A percentile compares a stretch with the other conserved stretches of the same genome.
phyloP scores from a whole-genome alignment of 352 stramenopile species.

The Pythium utonaiense region DNA sequence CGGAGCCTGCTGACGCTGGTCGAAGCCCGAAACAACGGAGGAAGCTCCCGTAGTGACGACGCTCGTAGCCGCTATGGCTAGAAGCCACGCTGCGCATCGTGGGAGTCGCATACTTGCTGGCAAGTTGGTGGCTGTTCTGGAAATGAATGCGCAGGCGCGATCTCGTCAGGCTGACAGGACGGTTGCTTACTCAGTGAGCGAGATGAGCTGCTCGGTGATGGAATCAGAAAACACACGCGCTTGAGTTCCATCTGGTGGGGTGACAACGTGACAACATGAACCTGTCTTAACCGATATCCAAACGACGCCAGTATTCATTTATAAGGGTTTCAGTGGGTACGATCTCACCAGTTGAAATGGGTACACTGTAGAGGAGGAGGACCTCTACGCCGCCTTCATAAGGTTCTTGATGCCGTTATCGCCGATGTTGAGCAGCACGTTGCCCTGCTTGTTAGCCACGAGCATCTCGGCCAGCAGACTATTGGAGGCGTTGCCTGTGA shows the following conservation, averaged over 20 bases:
- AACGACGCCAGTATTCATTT: conserved; percentile 3
- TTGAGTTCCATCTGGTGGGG: neutral
- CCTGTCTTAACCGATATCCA: neutral
- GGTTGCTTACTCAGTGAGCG: too few relatives aligned
- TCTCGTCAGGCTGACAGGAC: too few relatives aligned
- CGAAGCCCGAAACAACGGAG: neutral
- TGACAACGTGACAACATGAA: conserved; percentile 1
- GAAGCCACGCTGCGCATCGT: neutral
- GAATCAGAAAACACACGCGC: conserved; percentile 5
- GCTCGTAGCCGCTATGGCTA: neutral
- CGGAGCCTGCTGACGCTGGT: neutral
- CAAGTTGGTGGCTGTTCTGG: neutral
- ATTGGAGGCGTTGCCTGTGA: conserved; percentile 47
- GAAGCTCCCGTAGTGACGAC: neutral
- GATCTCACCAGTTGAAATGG: too few relatives aligned
- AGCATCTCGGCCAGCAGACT: conserved; percentile 54
- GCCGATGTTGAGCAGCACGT: conserved; percentile 45
- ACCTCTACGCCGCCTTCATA: conserved; percentile 18
- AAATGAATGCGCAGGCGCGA: too few relatives aligned
- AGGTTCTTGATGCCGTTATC: conserved; percentile 23
- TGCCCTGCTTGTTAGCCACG: conserved; percentile 49
- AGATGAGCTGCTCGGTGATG: neutral
- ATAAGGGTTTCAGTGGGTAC: neutral
- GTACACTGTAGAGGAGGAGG: too few relatives aligned
- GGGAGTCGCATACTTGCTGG: neutral